Base-by-base conservation (phyloP, 1,139 yeast genomes). In the Diutina sp. region DNA sequence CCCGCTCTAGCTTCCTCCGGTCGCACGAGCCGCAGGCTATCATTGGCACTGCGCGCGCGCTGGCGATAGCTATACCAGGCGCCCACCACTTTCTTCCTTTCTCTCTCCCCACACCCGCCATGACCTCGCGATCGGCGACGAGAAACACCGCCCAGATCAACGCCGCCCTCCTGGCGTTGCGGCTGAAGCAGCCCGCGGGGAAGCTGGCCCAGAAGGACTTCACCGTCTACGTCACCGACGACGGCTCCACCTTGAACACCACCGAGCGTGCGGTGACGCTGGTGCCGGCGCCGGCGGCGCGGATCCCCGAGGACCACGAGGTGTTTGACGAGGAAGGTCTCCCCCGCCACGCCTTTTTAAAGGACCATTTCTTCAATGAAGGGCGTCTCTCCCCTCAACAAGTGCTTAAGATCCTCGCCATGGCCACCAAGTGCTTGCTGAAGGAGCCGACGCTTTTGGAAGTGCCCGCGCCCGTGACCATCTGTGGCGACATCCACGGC, bases 401-500 rank as follows among this genome's bases (percentile, higher is more conserved):
- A 66, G 91, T 90, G 0, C 66, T 85, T 53, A 75, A 76, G 57
- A 90, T 93, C 57, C 68, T 93, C 57, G 67, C 73, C 44, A 77
- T 76, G 67, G 95, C 95, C n/a, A 84, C 91, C 0, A 76, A 76
- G 52, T 69, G 84, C n/a, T 74, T 93, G 60, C 69, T 78, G 44
- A 67, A 72, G 54, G 98, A 93, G 66, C 95, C 96, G 4, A 93
- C 88, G 62, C 69, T 93, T 64, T 72, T 93, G 58, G 79, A 79
- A 38, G 87, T 93, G 1, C 91, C 91, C 2, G 96, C 97, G 0
- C 99, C 99, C 0, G 90, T 93, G 4, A 91, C 97, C 1, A 90
- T 93, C 1, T 91, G 98, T 72, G 98, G 99, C 57, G 99, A 93
- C 69, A 80, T 93, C 35, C 99, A 93, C 69, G 99, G 99, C 8